Evolutionary conservation across 306 rosid species (phyloP), one percentile per base, ranked within the genome.

Genomic region (Vigna reflexopilosa): DNA sequence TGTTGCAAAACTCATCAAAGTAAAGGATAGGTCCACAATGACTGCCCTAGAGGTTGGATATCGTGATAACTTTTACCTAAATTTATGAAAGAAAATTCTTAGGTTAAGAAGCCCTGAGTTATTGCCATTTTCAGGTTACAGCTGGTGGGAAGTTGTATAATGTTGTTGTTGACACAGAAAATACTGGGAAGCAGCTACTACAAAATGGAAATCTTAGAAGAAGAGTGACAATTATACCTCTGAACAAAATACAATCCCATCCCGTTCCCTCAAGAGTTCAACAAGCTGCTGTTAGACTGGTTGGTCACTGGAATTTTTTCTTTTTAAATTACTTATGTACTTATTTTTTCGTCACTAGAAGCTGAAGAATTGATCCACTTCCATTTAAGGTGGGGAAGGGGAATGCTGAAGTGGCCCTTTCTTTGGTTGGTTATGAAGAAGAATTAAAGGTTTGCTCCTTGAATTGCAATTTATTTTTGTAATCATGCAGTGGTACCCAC

Each of bases 121-220:
- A 38, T 66, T 47, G 11, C 49, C 34, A 28, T 72, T 65, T 83
- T 75, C 86, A 95, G 98, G 98, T 92, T 77, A 83, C 98, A 77
- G 98, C 98, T 38, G 98, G 90, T 79, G 98, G 98, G 78, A 91
- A 91, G 90, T 83, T 95, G 85, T 95, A 77, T 84, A 92, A 93
- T 87, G 93, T 95, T 79, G 93, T 95, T 17, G 98, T 93, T 77
- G 98, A 95, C 89, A 79, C 93, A 54, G 98, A 92, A 86, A 85
- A 69, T 83, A 95, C 98, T 51, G 98, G 96, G 80, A 95, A 92
- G 34, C 93, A 91, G 68, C 83, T 95, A 49, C 93, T 95, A 83
- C 93, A 95, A 85, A 90, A 89, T 81, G 98, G 98, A 7, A 80
- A 87, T 51, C 97, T 95, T 77, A 91, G 88, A 83, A 89, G 91